Evolutionary conservation across 495 filamentous ascomycete species (phyloP), one percentile per base, ranked within the genome.

Genomic region (Xylaria flabelliformis): DNA sequence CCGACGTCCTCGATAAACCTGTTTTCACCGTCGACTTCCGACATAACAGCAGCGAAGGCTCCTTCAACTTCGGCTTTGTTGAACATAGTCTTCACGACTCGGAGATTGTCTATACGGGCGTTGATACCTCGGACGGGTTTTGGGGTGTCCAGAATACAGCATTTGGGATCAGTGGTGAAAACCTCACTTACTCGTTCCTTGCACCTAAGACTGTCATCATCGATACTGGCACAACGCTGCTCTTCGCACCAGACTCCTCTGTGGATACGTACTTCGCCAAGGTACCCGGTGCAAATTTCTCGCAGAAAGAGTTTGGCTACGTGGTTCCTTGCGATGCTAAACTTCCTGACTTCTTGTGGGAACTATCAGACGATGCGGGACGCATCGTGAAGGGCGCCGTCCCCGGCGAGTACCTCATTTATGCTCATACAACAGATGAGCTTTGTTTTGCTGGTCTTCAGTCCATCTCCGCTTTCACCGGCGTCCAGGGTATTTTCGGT

Each of bases 61-160:
- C 90, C 78, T 94, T 92, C 81, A 92, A 90, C 39, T 94, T 94
- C 73, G 93, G 92, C n/a, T 91, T 84, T 75, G 89, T 94, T 77
- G 90, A 93, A 77, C 73, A 89, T 58, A 83, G 80, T 15, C 80
- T 86, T 0, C 81, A 91, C 62, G 82, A 77, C 8, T 79, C 82
- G 17, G 81, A 86, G 13, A 82, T 92, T 63, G 74, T 82, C 69
- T 94, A 91, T 78, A 88, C 88, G 3, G 81, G 86, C 29, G 80
- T 94, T 59, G 85, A 92, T 72, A 89, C 84, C 29, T 84, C 85
- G 39, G 80, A 90, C 41, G 87, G 87, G 12, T 92, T 89, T 82
- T 95, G 93, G 93, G 50, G 79, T 29, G 70, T 81, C 39, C 76
- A 84, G 78, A 90, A 88, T 62, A 81, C 84, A 12, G 88, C 87